A percentile compares a stretch with the other conserved stretches of the same genome.
Conservation (phyloP, 2,329 filamentous ascomycete genomes). For the Pseudogymnoascus sp. region DNA sequence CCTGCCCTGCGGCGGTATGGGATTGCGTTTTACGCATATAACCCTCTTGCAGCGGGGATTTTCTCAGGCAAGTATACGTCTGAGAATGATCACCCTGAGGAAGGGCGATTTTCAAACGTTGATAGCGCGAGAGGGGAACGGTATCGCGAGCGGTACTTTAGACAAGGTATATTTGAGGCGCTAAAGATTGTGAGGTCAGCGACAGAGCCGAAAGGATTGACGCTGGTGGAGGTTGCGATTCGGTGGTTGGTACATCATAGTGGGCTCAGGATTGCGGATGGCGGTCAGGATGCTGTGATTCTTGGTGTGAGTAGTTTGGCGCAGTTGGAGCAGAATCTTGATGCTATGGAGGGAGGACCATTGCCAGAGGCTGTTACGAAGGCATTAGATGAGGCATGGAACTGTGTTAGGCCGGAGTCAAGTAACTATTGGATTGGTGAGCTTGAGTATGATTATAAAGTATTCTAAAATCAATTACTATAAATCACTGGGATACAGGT, state of each 20-base stretch:
- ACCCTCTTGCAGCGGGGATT: conserved; percentile 71
- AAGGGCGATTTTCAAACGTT: conserved; percentile 61
- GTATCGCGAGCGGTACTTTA: conserved; percentile 56
- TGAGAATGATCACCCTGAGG: conserved; percentile 42
- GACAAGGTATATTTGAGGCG: conserved; percentile 53
- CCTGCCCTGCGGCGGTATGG: conserved; percentile 67
- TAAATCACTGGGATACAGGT: no score
- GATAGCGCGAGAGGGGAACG: conserved; percentile 32
- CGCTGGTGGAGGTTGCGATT: conserved; percentile 52
- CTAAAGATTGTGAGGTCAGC: conserved; percentile 51
- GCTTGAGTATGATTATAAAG: conserved; percentile 17
- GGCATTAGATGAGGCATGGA: conserved; percentile 56
- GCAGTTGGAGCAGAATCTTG: conserved; percentile 35
- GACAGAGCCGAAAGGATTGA: conserved; percentile 49
- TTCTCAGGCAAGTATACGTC: conserved; percentile 59
- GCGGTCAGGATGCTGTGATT: conserved; percentile 35
- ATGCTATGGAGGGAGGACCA: conserved; percentile 43
- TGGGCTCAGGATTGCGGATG: conserved; percentile 42
- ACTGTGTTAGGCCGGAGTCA: conserved; percentile 42
- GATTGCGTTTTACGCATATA: conserved; percentile 73
- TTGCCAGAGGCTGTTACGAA: conserved; percentile 57
- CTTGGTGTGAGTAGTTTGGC: conserved; percentile 34
- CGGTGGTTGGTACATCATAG: conserved; percentile 54
- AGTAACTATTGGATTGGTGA: conserved; percentile 29
- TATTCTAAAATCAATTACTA: no score